Percentiles rank a stretch among this genome's conserved stretches.
Evolutionary conservation across 2,329 filamentous ascomycete species (phyloP).

Genomic region (Fusarium devonianum): DNA sequence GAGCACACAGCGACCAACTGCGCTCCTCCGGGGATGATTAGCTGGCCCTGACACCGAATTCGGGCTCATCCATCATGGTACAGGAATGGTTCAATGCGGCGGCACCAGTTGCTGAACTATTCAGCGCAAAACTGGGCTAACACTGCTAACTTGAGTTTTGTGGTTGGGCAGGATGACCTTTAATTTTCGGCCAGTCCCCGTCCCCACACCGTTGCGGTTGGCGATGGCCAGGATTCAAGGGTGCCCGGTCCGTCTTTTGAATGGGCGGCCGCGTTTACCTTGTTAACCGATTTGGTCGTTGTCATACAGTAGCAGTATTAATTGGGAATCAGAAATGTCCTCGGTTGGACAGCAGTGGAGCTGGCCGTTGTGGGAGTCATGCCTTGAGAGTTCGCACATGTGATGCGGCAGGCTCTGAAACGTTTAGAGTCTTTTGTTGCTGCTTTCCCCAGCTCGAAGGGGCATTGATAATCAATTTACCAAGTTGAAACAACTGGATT

Average conservation of each 20-base stretch:
- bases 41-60: too few species aligned
- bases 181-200: constrained; percentile 21
- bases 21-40: too few species aligned
- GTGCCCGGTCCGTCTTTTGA: constrained; percentile 1
- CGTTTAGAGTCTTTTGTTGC: neutral
- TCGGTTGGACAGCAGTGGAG: constrained; percentile 37
- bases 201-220: constrained; percentile 31
- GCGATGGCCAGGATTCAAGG: constrained; percentile 13
- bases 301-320: too few species aligned
- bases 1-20: neutral
- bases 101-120: constrained; percentile 9
- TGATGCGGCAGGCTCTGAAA: neutral
- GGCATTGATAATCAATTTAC: constrained; percentile 8
- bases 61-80: neutral
- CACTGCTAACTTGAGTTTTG: constrained; percentile 23
- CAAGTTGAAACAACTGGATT: too few species aligned
- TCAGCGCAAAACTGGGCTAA: constrained; percentile 14
- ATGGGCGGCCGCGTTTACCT: constrained; percentile 15
- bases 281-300: constrained; percentile 1
- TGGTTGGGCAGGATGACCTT: constrained; percentile 13
- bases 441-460: neutral
- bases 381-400: too few species aligned
- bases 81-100: constrained; percentile 6
- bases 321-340: constrained; percentile 24
- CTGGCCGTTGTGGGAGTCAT: too few species aligned